A percentile compares a stretch with the other conserved stretches of the same genome.
phyloP scores from a whole-genome alignment of 345 rosid genomes.

The Moricandia moricandioides region DNA sequence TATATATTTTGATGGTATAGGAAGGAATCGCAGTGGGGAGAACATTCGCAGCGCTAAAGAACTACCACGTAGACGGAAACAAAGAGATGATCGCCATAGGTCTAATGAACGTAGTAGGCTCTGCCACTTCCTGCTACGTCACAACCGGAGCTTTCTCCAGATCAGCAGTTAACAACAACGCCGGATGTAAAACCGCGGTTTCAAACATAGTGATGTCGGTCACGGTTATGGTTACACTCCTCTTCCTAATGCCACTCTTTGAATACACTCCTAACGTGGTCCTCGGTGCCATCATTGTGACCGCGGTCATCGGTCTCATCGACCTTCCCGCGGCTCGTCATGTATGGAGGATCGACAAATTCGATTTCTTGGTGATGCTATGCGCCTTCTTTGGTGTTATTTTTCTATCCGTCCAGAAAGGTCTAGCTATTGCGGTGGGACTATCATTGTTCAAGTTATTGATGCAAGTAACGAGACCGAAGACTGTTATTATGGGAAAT shows the following conservation, averaged over 20 bases:
- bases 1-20: constrained; percentile 39
- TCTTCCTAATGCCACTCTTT: constrained; percentile 90
- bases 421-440: constrained; percentile 91
- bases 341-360: constrained; percentile 88
- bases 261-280: constrained; percentile 93
- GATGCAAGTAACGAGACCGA: constrained; percentile 81
- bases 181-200: constrained; percentile 91
- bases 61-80: constrained; percentile 93
- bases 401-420: constrained; percentile 76
- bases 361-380: constrained; percentile 74
- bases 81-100: constrained; percentile 99
- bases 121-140: constrained; percentile 89
- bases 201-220: constrained; percentile 90
- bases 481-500: constrained; percentile 68
- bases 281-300: constrained; percentile 82
- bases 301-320: constrained; percentile 88
- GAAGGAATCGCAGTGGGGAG: constrained; percentile 99
- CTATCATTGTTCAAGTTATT: constrained; percentile 81
- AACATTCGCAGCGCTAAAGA: constrained; percentile 84
- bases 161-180: constrained; percentile 95
- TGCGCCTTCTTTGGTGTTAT: constrained; percentile 85
- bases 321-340: constrained; percentile 76
- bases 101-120: constrained; percentile 88
- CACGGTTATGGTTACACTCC: constrained; percentile 90
- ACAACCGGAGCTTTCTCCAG: constrained; percentile 91